Conservation (phyloP, 2,329 filamentous ascomycete genomes). For the Metarhizium sp. region DNA sequence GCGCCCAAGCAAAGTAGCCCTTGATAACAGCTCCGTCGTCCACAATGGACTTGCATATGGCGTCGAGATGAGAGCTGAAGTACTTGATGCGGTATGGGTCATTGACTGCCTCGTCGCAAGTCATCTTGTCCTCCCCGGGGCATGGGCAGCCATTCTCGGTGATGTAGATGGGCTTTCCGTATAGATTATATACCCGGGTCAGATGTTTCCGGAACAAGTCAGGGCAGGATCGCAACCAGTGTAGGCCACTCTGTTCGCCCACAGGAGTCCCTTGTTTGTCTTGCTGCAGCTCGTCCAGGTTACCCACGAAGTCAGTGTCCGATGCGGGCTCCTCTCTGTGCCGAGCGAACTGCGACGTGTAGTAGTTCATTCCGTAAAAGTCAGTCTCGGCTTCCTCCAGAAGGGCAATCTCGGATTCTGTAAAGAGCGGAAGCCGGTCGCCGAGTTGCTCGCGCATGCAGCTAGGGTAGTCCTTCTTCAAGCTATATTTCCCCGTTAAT, state of each 20-base stretch:
- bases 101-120: constrained; percentile 17
- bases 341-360: constrained; percentile 26
- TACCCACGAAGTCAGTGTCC: constrained; percentile 22
- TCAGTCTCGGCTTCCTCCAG: constrained; percentile 16
- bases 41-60: constrained; percentile 20
- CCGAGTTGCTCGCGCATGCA: constrained; percentile 27
- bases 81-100: constrained; percentile 27
- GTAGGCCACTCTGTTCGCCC: constrained; percentile 22
- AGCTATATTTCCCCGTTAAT: constrained; percentile 1
- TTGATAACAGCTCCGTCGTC: constrained; percentile 20
- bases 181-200: constrained; percentile 14
- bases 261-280: constrained; percentile 19
- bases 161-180: constrained; percentile 19
- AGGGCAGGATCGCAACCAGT: constrained; percentile 24
- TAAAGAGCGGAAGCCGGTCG: constrained; percentile 19
- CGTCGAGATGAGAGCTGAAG: constrained; percentile 27
- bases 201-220: constrained; percentile 20
- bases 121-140: constrained; percentile 24
- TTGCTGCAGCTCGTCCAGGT: constrained; percentile 21
- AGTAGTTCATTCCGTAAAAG: constrained; percentile 33
- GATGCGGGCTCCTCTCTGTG: constrained; percentile 15
- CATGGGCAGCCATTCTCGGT: constrained; percentile 27
- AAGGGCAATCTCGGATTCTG: constrained; percentile 15
- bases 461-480: constrained; percentile 23
- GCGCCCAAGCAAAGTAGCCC: constrained; percentile 26